Percentiles rank a stretch among this genome's conserved stretches.
These are phyloP conservation scores for Kalmusia sp. DNA, from an alignment of 2,329 filamentous ascomycete genomes.

Conservation along the genomic window DNA sequence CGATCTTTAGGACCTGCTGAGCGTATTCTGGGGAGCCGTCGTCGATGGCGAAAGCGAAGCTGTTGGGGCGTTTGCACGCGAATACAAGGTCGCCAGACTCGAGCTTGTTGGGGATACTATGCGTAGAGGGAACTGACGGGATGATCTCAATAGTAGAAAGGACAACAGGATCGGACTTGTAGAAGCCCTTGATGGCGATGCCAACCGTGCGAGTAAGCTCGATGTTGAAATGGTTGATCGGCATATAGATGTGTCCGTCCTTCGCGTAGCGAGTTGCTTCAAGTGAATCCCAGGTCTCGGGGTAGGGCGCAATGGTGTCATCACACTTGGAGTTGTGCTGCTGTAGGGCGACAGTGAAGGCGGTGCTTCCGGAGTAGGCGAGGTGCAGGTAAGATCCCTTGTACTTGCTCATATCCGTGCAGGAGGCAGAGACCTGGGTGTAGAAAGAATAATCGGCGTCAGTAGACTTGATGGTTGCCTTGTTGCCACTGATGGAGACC, in stretches of 20 bases:
- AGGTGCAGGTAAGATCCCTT: conserved; percentile 69
- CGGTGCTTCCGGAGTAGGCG: conserved; percentile 66
- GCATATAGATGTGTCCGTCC: conserved; percentile 68
- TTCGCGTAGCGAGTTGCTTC: conserved; percentile 68
- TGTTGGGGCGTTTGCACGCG: conserved; percentile 71
- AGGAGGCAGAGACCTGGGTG: conserved; percentile 63
- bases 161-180: conserved; percentile 57
- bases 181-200: conserved; percentile 71
- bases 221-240: conserved; percentile 70
- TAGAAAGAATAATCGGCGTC: conserved; percentile 69
- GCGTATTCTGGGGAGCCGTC: conserved; percentile 69
- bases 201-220: conserved; percentile 64
- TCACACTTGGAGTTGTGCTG: conserved; percentile 71
- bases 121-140: conserved; percentile 57
- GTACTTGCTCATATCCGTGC: conserved; percentile 63
- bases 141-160: conserved; percentile 69
- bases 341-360: conserved; percentile 70
- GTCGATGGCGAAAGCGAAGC: conserved; percentile 76
- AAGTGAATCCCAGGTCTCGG: conserved; percentile 72
- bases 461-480: conserved; percentile 63
- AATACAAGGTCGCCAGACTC: conserved; percentile 68
- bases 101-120: conserved; percentile 65
- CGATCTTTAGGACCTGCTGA: conserved; percentile 66
- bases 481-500: conserved; percentile 59
- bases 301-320: conserved; percentile 63